Conservation (phyloP, 352 stramenopile species). For the Globisporangium takayamanum region DNA sequence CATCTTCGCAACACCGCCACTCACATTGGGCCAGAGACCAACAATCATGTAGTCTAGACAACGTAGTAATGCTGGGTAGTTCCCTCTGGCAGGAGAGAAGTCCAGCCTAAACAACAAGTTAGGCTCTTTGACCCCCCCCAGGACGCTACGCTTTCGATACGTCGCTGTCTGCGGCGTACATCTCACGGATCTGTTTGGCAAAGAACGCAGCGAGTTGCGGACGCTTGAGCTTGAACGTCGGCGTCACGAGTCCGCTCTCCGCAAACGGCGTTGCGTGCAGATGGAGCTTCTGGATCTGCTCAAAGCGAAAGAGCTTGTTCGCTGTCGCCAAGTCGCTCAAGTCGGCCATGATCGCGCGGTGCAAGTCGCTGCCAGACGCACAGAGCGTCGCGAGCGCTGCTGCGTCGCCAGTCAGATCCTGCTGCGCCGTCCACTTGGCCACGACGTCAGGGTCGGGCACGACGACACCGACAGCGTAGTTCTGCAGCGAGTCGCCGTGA, state of each 20-base stretch:
- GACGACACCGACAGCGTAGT: slow-evolving; percentile 90
- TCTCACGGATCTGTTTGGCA: slow-evolving; percentile 55
- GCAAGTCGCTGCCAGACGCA: neutral
- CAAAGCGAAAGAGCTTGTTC: slow-evolving; percentile 87
- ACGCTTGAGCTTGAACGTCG: slow-evolving; percentile 96
- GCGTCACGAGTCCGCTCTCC: slow-evolving; percentile 92
- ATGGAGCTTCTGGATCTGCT: slow-evolving; percentile 86
- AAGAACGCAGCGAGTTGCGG: slow-evolving; percentile 86
- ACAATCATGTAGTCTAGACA: no score
- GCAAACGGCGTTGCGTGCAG: slow-evolving; percentile 84
- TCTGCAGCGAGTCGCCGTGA: slow-evolving; percentile 93
- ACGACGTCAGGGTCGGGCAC: slow-evolving; percentile 91
- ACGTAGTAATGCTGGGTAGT: no score
- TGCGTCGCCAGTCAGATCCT: slow-evolving; percentile 27
- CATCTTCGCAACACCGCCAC: no score
- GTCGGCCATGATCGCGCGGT: slow-evolving; percentile 76
- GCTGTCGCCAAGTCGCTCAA: slow-evolving; percentile 58
- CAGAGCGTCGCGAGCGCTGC: slow-evolving; percentile 12
- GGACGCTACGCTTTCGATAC: no score
- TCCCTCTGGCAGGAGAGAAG: no score
- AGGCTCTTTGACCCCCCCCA: no score
- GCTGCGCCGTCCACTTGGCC: slow-evolving; percentile 59
- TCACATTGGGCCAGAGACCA: no score
- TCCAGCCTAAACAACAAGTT: no score
- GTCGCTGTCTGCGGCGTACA: no score